A percentile compares a stretch with the other conserved stretches of the same genome.
phyloP scores from a whole-genome alignment of 345 rosid species.

The Salix dunnii region DNA sequence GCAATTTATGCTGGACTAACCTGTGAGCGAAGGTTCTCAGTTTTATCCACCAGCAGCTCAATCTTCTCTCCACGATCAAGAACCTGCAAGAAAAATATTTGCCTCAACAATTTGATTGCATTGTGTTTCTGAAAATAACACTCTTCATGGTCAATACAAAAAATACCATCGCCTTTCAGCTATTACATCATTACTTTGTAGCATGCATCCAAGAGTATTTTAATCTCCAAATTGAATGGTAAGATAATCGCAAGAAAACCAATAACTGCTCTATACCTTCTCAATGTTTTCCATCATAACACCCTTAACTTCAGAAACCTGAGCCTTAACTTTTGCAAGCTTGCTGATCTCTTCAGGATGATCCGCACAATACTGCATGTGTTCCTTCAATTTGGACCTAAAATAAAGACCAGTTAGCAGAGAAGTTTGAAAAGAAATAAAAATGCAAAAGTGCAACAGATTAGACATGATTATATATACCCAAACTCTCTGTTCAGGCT shows the following conservation, averaged over 20 bases:
- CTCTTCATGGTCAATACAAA: no score
- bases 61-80: conserved; percentile 99
- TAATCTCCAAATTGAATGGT: conserved; percentile 4
- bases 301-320: conserved; percentile 97
- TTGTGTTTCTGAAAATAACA: not conserved
- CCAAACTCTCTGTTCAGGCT: conserved; percentile 80
- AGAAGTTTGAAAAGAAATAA: not conserved
- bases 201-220: not conserved
- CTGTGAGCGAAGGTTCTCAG: conserved; percentile 97
- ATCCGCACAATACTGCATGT: conserved; percentile 91
- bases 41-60: conserved; percentile 95
- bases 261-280: conserved; percentile 49
- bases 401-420: not conserved
- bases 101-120: not conserved
- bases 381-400: conserved; percentile 88
- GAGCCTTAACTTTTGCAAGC: conserved; percentile 97
- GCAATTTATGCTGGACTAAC: conserved; percentile 25
- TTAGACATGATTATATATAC: conserved; percentile 21
- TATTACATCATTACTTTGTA: not conserved
- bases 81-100: conserved; percentile 44
- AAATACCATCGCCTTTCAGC: not conserved
- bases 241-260: not conserved
- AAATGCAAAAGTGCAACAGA: not conserved
- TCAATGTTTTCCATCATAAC: conserved; percentile 99
- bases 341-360: conserved; percentile 98